Evolutionary conservation across 345 rosid genomes (phyloP).

Genomic region (Trapa bicornis): DNA sequence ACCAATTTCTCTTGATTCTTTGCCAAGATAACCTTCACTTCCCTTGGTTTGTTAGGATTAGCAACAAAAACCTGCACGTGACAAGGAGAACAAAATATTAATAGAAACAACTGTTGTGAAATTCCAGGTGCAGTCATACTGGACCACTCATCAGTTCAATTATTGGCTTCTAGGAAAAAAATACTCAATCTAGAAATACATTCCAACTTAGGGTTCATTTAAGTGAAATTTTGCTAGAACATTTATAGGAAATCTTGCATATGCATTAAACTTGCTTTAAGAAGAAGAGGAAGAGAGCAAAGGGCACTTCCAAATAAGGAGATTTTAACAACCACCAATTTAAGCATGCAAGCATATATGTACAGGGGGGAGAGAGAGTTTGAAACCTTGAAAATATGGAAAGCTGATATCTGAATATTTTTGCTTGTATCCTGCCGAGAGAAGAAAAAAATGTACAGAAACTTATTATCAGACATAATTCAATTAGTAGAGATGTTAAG

Average conservation of each 20-base stretch:
- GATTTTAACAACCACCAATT: neutral
- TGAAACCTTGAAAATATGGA: constrained; percentile 82
- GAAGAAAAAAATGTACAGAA: constrained; percentile 1
- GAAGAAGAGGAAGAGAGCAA: neutral
- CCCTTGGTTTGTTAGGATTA: constrained; percentile 89
- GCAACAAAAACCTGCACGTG: constrained; percentile 75
- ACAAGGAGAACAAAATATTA: neutral
- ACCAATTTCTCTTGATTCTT: constrained; percentile 70
- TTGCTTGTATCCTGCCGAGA: constrained; percentile 78
- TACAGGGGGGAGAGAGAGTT: neutral
- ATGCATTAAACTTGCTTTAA: neutral
- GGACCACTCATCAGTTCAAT: neutral
- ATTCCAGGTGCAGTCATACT: neutral
- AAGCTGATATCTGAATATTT: constrained; percentile 82
- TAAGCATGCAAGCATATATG: neutral
- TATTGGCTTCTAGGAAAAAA: too few relatives aligned
- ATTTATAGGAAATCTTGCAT: neutral
- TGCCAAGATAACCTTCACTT: constrained; percentile 70
- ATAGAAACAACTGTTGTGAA: neutral
- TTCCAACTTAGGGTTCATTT: neutral
- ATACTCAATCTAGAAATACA: neutral
- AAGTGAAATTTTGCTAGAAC: neutral
- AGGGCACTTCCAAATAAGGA: neutral
- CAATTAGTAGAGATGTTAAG: neutral
- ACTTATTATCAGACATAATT: neutral